Evolutionary conservation across 768 basidiomycete species (phyloP).

Genomic region (Leccinum longicurvipes): DNA sequence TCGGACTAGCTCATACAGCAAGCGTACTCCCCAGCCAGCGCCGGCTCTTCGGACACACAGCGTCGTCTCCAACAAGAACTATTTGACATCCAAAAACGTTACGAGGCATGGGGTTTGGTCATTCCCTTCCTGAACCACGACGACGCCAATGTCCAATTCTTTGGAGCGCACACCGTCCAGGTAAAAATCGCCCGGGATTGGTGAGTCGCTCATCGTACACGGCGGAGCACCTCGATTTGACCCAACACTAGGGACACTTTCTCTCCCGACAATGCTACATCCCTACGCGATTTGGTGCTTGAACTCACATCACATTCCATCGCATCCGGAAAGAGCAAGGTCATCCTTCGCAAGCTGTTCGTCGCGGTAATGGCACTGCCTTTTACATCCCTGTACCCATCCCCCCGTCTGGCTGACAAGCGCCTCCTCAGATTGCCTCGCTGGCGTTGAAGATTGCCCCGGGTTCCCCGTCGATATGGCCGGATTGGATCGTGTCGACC

Average conservation of each 20-base stretch:
- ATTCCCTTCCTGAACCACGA: constrained; percentile 68
- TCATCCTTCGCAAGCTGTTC: constrained; percentile 84
- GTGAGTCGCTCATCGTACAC: constrained; percentile 40
- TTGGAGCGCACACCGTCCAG: constrained; percentile 90
- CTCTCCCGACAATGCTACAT: constrained; percentile 55
- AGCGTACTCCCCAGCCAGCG: constrained; percentile 54
- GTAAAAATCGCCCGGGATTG: constrained; percentile 94
- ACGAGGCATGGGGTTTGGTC: constrained; percentile 82
- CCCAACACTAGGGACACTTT: constrained; percentile 61
- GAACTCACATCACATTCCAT: constrained; percentile 68
- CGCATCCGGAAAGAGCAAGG: constrained; percentile 52
- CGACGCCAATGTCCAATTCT: constrained; percentile 88
- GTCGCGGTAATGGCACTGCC: constrained; percentile 57
- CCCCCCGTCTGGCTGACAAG: constrained; percentile 3
- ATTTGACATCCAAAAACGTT: constrained; percentile 71
- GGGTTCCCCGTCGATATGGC: constrained; percentile 58
- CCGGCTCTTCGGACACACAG: constrained; percentile 54
- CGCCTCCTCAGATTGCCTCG: constrained; percentile 49
- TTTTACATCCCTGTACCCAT: neutral
- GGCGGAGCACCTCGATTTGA: constrained; percentile 1
- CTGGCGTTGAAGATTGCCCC: constrained; percentile 71
- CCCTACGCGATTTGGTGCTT: constrained; percentile 65
- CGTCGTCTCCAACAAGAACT: constrained; percentile 67
- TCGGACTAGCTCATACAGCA: constrained; percentile 61
- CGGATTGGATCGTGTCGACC: constrained; percentile 70